Percentiles rank a stretch among this genome's conserved stretches.
These are phyloP conservation scores for Globisporangium viniferum DNA, from an alignment of 352 stramenopile species.

Conservation along the genomic window DNA sequence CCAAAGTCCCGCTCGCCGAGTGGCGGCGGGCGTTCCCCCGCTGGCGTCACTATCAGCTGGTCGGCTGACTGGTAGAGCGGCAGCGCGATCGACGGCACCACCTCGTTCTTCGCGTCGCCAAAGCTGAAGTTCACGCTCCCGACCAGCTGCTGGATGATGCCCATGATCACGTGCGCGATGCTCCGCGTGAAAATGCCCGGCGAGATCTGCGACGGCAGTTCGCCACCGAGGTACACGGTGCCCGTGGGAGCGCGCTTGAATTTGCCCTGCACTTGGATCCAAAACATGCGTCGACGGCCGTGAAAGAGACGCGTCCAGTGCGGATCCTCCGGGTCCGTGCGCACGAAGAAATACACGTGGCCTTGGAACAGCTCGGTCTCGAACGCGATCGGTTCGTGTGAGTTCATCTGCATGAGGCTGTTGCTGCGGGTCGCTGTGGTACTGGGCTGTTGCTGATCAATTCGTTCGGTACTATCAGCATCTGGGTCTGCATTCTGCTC, in stretches of 20 bases:
- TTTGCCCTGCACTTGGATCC: conserved; percentile 85
- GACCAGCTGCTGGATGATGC: conserved; percentile 68
- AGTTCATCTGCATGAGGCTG: conserved; percentile 53
- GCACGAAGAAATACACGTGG: conserved; percentile 78
- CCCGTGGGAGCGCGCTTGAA: conserved; percentile 66
- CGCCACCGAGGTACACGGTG: conserved; percentile 68
- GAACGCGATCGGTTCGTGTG: conserved; percentile 57
- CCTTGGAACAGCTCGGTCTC: conserved; percentile 87
- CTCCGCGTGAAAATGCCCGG: conserved; percentile 76
- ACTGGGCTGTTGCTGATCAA: background rate
- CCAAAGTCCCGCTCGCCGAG: conserved; percentile 62
- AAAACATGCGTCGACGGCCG: conserved; percentile 74
- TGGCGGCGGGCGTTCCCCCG: conserved; percentile 43
- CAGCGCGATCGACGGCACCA: conserved; percentile 68
- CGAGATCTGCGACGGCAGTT: conserved; percentile 59
- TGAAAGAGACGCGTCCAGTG: conserved; percentile 56
- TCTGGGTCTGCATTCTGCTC: background rate
- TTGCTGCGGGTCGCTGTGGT: background rate
- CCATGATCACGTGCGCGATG: conserved; percentile 72
- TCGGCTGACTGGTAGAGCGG: conserved; percentile 80
- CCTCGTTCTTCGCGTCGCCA: conserved; percentile 29
- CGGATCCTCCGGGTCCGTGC: conserved; percentile 53
- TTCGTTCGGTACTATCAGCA: background rate
- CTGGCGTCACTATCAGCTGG: conserved; percentile 69
- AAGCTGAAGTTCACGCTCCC: conserved; percentile 72